These are phyloP conservation scores for Kwoniella newhampshirensis DNA, from an alignment of 768 basidiomycete species.

Conservation along the genomic window DNA sequence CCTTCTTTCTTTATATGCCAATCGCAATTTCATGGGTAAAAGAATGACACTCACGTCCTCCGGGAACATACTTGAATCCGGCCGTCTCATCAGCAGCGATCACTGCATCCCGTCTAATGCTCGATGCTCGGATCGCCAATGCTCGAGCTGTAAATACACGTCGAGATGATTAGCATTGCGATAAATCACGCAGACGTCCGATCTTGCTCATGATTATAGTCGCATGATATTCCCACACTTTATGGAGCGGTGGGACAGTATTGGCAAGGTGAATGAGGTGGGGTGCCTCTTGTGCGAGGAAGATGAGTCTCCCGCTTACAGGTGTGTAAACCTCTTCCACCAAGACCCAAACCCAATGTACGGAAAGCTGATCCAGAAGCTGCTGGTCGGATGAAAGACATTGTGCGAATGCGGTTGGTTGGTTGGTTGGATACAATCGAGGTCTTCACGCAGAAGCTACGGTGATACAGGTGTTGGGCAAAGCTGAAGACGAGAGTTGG, in stretches of 20 bases:
- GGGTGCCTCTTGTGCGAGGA: too few relatives aligned
- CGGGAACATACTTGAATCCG: slow-evolving; percentile 53
- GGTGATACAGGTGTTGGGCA: too few relatives aligned
- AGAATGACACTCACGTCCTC: slow-evolving; percentile 53
- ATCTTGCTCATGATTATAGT: background rate
- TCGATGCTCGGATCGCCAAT: slow-evolving; percentile 31
- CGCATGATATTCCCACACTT: background rate
- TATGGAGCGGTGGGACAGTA: too few relatives aligned
- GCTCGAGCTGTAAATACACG: slow-evolving; percentile 29
- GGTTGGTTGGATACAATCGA: too few relatives aligned
- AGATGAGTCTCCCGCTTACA: slow-evolving; percentile 8
- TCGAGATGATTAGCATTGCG: background rate
- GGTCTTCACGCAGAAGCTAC: too few relatives aligned
- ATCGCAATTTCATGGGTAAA: background rate
- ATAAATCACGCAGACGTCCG: too few relatives aligned
- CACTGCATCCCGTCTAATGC: slow-evolving; percentile 31
- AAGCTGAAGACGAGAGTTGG: too few relatives aligned
- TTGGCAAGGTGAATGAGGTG: too few relatives aligned
- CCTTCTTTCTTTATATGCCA: background rate
- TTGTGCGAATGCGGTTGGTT: background rate
- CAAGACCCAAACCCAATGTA: slow-evolving; percentile 22
- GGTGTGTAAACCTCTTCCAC: slow-evolving; percentile 28
- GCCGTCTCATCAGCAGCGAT: slow-evolving; percentile 47
- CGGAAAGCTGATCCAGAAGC: slow-evolving; percentile 21
- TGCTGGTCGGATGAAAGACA: slow-evolving; percentile 19